phyloP scores from a whole-genome alignment of 2,329 filamentous ascomycete genomes.

The Phaeosphaeria sp. region DNA sequence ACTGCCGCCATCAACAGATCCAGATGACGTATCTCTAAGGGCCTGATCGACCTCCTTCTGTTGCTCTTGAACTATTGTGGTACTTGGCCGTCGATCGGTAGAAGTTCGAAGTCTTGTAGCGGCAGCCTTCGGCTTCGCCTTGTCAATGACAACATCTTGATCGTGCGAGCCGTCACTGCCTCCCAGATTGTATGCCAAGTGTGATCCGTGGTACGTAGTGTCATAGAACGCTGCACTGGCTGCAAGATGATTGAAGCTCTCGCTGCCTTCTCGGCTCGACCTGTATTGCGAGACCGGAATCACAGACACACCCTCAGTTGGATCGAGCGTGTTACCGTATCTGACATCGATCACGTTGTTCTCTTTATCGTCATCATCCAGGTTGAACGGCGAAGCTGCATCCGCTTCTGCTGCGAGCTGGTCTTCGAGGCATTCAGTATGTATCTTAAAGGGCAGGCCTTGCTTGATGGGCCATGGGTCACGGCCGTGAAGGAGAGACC shows the following conservation, averaged over 20 bases:
- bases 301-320: slow-evolving; percentile 14
- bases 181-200: slow-evolving; percentile 23
- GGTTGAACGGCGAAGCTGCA: slow-evolving; percentile 21
- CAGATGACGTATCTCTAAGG: not conserved
- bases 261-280: slow-evolving; percentile 8
- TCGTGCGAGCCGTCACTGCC: slow-evolving; percentile 11
- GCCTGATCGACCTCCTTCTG: not conserved
- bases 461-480: slow-evolving; percentile 13
- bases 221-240: slow-evolving; percentile 14
- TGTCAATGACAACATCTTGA: no score
- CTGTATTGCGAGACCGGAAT: slow-evolving; percentile 22
- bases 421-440: slow-evolving; percentile 23
- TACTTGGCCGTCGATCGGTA: not conserved
- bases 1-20: not conserved
- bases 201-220: not conserved
- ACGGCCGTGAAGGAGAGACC: slow-evolving; percentile 9
- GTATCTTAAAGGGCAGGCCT: slow-evolving; percentile 22
- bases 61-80: not conserved
- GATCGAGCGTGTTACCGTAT: slow-evolving; percentile 2
- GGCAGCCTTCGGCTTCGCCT: not conserved
- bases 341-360: slow-evolving; percentile 14
- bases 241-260: slow-evolving; percentile 4
- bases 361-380: slow-evolving; percentile 31
- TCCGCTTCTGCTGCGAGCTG: slow-evolving; percentile 24
- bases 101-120: not conserved